Conservation (phyloP, 441 rosid species). For the Populus hybrid region DNA sequence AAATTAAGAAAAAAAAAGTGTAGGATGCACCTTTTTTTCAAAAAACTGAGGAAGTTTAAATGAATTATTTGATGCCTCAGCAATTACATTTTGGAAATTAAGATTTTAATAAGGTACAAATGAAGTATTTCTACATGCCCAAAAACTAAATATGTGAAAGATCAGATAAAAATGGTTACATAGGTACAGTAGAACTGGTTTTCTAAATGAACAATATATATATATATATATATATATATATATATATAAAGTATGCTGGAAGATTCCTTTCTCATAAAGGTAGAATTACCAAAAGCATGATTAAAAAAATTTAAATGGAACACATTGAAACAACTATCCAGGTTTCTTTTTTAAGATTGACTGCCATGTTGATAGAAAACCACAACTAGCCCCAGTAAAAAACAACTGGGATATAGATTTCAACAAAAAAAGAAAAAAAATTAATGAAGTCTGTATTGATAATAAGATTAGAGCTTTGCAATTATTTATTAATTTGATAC, state of each 20-base stretch:
- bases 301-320: too few relatives aligned
- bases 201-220: too few relatives aligned
- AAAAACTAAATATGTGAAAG: not conserved
- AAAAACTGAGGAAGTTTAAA: not conserved
- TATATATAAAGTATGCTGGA: too few relatives aligned
- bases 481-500: not conserved
- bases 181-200: not conserved
- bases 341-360: not conserved
- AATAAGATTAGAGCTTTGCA: not conserved
- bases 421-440: not conserved
- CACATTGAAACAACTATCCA: not conserved
- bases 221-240: too few relatives aligned
- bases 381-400: not conserved
- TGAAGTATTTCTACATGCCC: not conserved
- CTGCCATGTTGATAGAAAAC: too few relatives aligned
- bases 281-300: not conserved
- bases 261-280: not conserved
- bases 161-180: not conserved
- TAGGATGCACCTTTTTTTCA: not conserved
- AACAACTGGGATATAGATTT: not conserved
- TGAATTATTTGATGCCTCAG: not conserved
- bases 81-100: not conserved
- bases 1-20: not conserved
- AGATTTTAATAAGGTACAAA: not conserved
- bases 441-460: not conserved